Evolutionary conservation across 2,329 filamentous ascomycete species (phyloP).

Genomic region (Chalaropsis ovoidea): DNA sequence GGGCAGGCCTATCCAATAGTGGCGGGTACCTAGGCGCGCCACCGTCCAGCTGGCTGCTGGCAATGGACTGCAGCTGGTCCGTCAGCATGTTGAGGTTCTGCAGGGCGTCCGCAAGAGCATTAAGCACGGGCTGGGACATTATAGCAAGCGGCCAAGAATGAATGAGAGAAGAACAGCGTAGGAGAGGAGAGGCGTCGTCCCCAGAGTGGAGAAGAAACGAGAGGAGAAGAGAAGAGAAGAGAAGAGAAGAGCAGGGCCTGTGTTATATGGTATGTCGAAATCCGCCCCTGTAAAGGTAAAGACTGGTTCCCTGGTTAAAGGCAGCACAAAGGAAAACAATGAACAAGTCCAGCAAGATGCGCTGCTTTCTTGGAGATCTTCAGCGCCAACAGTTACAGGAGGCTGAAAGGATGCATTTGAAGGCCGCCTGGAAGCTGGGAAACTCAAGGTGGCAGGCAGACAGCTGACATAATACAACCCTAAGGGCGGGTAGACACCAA

Average conservation of each 20-base stretch:
- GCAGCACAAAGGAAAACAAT: neutral
- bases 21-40: neutral
- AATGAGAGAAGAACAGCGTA: neutral
- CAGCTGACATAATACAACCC: neutral
- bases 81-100: conserved; percentile 14
- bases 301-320: neutral
- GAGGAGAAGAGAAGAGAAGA: neutral
- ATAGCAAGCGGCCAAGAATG: neutral
- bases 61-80: conserved; percentile 6
- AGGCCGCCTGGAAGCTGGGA: neutral
- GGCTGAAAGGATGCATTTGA: neutral
- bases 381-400: neutral
- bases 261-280: conserved; percentile 6
- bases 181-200: neutral
- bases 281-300: conserved; percentile 1
- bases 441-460: neutral
- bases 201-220: neutral
- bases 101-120: conserved; percentile 5
- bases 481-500: neutral
- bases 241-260: neutral
- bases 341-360: neutral
- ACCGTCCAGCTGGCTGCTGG: neutral
- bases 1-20: neutral
- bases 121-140: conserved; percentile 8
- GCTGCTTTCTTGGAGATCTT: neutral